phyloP scores from a whole-genome alignment of 331 rosid species.

The Rosa hybrid region DNA sequence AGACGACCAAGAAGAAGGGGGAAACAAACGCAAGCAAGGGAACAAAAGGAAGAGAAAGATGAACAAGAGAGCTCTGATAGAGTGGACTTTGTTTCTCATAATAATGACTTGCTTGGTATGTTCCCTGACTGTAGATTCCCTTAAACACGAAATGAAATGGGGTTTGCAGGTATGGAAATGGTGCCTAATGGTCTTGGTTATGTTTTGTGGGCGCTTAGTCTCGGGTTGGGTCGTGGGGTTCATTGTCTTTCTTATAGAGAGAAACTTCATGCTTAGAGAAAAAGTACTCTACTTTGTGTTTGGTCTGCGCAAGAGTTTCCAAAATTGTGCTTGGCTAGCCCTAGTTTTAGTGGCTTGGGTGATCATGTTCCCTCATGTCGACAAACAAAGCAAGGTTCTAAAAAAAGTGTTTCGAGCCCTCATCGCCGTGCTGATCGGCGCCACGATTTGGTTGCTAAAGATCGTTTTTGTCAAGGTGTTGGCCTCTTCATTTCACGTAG shows the following conservation, averaged over 20 bases:
- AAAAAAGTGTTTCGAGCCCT: conserved; percentile 41
- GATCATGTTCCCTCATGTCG: conserved; percentile 48
- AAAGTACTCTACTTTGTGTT: conserved; percentile 48
- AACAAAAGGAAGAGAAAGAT: conserved; percentile 35
- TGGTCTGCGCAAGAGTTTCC: conserved; percentile 53
- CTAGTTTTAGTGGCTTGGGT: conserved; percentile 46
- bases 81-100: conserved; percentile 42
- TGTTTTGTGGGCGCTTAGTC: conserved; percentile 50
- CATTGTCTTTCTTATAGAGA: conserved; percentile 46
- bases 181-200: conserved; percentile 53
- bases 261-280: conserved; percentile 57
- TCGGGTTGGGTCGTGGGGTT: conserved; percentile 48
- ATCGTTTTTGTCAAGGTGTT: conserved; percentile 47
- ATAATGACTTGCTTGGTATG: conserved; percentile 46
- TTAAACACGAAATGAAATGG: conserved; percentile 27
- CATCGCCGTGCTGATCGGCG: conserved; percentile 42
- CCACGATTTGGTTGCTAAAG: conserved; percentile 53
- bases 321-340: conserved; percentile 52
- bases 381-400: conserved; percentile 35
- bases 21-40: not conserved
- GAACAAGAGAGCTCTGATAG: conserved; percentile 37
- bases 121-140: conserved; percentile 29
- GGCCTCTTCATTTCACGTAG: conserved; percentile 54
- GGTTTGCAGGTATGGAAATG: conserved; percentile 48
- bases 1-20: conserved; percentile 11